Evolutionary conservation across 1,139 yeast genomes (phyloP).

Genomic region (Kluyveromyces marxianus): DNA sequence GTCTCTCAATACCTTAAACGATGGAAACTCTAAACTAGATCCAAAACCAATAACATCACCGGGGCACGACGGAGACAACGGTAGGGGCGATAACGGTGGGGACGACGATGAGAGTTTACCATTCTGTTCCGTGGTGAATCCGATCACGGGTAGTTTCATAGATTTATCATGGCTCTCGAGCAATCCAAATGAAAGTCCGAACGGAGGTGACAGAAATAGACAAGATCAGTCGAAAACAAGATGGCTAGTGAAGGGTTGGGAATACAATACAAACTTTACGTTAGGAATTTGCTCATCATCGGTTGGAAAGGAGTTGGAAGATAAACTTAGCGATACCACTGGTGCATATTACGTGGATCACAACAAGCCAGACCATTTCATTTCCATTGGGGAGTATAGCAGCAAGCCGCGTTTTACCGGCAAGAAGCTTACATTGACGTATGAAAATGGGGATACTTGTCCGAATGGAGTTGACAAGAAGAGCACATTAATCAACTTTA

Average conservation of each 20-base stretch:
- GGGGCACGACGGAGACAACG: not conserved
- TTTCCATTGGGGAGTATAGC: constrained; percentile 61
- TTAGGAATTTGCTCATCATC: constrained; percentile 66
- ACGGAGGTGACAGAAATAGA: constrained; percentile 4
- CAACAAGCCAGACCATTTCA: constrained; percentile 34
- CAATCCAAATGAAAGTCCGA: constrained; percentile 18
- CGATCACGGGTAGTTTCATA: constrained; percentile 26
- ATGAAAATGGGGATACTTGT: constrained; percentile 68
- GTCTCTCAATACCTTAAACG: not conserved
- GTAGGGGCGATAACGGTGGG: not conserved
- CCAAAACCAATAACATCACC: not conserved
- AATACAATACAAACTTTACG: constrained; percentile 67
- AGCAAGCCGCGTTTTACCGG: constrained; percentile 63
- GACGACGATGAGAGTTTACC: constrained; percentile 8
- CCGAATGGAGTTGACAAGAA: constrained; percentile 43
- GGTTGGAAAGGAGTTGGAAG: constrained; percentile 25
- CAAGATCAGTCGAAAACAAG: constrained; percentile 16
- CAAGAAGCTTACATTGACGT: constrained; percentile 60
- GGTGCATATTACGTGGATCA: constrained; percentile 62
- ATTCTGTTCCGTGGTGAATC: constrained; percentile 30
- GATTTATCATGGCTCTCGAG: constrained; percentile 27
- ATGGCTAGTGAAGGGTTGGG: constrained; percentile 68
- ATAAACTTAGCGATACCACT: constrained; percentile 39
- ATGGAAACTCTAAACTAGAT: not conserved
- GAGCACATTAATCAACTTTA: constrained; percentile 63